Base-by-base conservation (phyloP, 208 protist genomes). In the Acanthamoeba lenticulata region DNA sequence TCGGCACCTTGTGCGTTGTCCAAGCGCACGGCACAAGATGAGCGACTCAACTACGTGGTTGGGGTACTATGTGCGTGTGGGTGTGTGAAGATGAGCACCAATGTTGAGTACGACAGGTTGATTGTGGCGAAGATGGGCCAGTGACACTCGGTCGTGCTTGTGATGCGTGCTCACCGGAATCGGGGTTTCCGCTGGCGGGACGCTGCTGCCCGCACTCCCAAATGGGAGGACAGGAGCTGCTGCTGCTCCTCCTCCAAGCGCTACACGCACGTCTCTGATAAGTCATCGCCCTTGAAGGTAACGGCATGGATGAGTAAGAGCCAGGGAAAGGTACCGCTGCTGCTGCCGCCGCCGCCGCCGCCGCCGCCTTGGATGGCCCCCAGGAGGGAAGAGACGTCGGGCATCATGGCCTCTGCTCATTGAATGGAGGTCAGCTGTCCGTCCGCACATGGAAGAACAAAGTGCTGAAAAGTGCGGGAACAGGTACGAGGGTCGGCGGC, bases 21-120 rank as follows among this genome's bases (percentile, higher is more conserved):
- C n/a, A n/a, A n/a, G n/a, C n/a, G n/a, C n/a, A n/a, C n/a, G n/a
- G 21, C 52, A 60, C 52, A 21, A 60, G 15, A 60, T 60, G 52
- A 27, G 15, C 52, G 21, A 21, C 21, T 60, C 21, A 60, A 60
- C 11, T 21, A 60, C 52, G n/a, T n/a, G n/a, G n/a, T n/a, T n/a
- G n/a, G n/a, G n/a, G n/a, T n/a, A n/a, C n/a, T n/a, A n/a, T n/a
- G n/a, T n/a, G 52, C 52, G 52, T 11, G 21, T 11, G 21, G 21
- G 52, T 60, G 15, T 60, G n/a, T n/a, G n/a, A n/a, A 72, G 62
- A 57, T 57, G 49, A 7, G 62, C 27, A 55, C 89, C 89, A 5
- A 55, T 93, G 62, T 81, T 81, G 42, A 93, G 45, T 38, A 93
- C 27, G 1, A 93, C 89, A 19, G 89, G 89, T 44, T 93, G 40